Evolutionary conservation across 228 moss, liverwort and hornwort genomes (phyloP), one percentile per base, ranked within the genome.

Genomic region (Sphagnum magellanicum): DNA sequence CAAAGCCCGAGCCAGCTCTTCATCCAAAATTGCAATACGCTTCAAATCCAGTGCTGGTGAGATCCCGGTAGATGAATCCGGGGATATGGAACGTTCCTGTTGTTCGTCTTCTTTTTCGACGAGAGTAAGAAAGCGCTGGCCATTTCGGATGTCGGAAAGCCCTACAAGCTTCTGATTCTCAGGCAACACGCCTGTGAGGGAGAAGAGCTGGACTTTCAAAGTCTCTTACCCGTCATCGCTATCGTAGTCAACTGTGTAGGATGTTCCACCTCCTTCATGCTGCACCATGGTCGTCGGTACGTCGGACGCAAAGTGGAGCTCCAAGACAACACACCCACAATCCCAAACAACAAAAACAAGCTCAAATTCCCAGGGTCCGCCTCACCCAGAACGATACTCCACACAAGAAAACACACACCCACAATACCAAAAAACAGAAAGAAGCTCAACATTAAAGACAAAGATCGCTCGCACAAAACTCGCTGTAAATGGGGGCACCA

Each of bases 1-100:
- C 59, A 77, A 58, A 77, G 80, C 77, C 48, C 71, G 83, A 49
- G 75, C 77, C 57, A 80, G 77, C 60, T 77, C 74, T 73, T 75
- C 75, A 75, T 79, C 73, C 32, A 32, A 32, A 32, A 32, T 32
- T 32, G 32, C 32, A 32, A 32, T 32, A 32, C 32, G 32, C 32
- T 32, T 32, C 32, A 32, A 32, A 32, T 32, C 32, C 32, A 32
- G 32, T 50, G 70, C 55, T 55, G 55, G 9, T 8, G 12, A 1
- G 55, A 8, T 12, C 12, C 9, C 55, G 8, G 55, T 55, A 8
- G 55, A 55, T 12, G 1, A 0, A 8, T 8, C 9, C 55, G 1
- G 9, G 12, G 55, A 55, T 8, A 55, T 55, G 9, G 9, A 3
- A 8, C 9, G 8, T 8, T 55, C 55, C 32, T 32, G 32, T 32